These are phyloP conservation scores for Thelephora terrestris DNA, from an alignment of 1,284 basidiomycete genomes.

Conservation along the genomic window DNA sequence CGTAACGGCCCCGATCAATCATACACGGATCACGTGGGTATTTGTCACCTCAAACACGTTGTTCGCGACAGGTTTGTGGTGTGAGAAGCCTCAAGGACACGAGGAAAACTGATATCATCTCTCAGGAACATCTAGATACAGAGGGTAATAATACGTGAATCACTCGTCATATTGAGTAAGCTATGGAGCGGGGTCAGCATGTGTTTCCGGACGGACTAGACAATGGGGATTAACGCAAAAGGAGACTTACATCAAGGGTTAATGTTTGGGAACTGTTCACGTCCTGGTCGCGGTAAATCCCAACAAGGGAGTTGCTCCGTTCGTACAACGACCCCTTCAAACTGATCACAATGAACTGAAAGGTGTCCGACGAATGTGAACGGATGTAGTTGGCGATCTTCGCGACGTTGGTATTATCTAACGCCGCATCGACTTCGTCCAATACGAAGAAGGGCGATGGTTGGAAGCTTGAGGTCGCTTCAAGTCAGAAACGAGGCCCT, in stretches of 20 bases:
- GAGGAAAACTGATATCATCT: not conserved
- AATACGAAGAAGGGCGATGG: conserved; percentile 98
- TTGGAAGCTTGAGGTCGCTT: conserved; percentile 58
- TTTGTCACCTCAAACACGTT: not conserved
- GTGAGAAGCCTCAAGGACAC: not conserved
- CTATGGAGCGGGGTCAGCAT: conserved; percentile 14
- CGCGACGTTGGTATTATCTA: conserved; percentile 93
- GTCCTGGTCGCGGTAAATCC: conserved; percentile 91
- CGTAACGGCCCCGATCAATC: no score
- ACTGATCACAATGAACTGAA: conserved; percentile 98
- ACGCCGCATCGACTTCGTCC: conserved; percentile 95
- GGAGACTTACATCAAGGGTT: conserved; percentile 74
- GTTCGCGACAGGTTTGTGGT: not conserved
- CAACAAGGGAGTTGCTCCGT: conserved; percentile 83
- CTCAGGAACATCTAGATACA: conserved; percentile 1
- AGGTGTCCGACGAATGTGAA: conserved; percentile 63
- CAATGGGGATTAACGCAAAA: not conserved
- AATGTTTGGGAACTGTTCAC: conserved; percentile 84
- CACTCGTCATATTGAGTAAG: conserved; percentile 34
- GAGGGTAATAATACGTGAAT: conserved; percentile 2
- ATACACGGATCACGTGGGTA: not conserved
- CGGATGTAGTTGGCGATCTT: conserved; percentile 89
- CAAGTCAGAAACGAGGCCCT: no score
- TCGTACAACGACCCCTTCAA: conserved; percentile 90
- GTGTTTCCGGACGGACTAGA: not conserved